phyloP scores from a whole-genome alignment of 768 basidiomycete species.

The Mycena rosella region DNA sequence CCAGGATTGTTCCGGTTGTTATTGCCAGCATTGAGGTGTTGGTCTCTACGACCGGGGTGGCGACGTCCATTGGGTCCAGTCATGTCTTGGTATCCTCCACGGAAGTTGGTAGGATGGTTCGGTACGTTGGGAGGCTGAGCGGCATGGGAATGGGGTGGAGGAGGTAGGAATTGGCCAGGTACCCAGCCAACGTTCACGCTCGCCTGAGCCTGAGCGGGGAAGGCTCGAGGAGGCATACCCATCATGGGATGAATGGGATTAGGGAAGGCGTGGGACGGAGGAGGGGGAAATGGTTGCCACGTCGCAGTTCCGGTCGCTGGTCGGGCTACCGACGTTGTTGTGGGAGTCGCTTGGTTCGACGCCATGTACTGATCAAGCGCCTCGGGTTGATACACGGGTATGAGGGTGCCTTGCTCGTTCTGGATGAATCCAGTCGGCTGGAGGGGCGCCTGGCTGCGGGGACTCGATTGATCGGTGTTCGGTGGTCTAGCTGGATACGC shows the following conservation, averaged over 20 bases:
- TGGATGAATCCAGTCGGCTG: slow-evolving; percentile 79
- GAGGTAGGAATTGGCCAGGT: slow-evolving; percentile 40
- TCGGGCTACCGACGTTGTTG: slow-evolving; percentile 42
- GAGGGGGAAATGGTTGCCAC: slow-evolving; percentile 50
- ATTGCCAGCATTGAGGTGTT: slow-evolving; percentile 35
- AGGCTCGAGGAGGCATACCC: slow-evolving; percentile 39
- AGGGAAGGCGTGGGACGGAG: slow-evolving; percentile 44
- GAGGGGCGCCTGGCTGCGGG: slow-evolving; percentile 64
- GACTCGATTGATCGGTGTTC: slow-evolving; percentile 45
- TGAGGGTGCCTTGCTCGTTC: slow-evolving; percentile 78
- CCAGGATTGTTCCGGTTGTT: slow-evolving; percentile 40
- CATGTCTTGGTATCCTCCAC: slow-evolving; percentile 38
- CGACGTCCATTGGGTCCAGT: slow-evolving; percentile 41
- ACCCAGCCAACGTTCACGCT: slow-evolving; percentile 41
- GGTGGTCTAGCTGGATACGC: slow-evolving; percentile 52
- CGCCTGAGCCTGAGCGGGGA: slow-evolving; percentile 27
- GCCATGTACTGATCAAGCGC: slow-evolving; percentile 79
- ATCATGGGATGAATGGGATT: slow-evolving; percentile 41
- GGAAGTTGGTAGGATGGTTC: slow-evolving; percentile 31
- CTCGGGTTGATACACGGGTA: slow-evolving; percentile 78
- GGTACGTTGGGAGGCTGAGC: slow-evolving; percentile 30
- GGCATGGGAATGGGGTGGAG: slow-evolving; percentile 34
- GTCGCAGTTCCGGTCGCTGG: slow-evolving; percentile 43
- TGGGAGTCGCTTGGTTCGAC: slow-evolving; percentile 47
- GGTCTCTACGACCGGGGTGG: slow-evolving; percentile 44